Base-by-base conservation (phyloP, 768 basidiomycete species). In the Lanmaoa rubissima region DNA sequence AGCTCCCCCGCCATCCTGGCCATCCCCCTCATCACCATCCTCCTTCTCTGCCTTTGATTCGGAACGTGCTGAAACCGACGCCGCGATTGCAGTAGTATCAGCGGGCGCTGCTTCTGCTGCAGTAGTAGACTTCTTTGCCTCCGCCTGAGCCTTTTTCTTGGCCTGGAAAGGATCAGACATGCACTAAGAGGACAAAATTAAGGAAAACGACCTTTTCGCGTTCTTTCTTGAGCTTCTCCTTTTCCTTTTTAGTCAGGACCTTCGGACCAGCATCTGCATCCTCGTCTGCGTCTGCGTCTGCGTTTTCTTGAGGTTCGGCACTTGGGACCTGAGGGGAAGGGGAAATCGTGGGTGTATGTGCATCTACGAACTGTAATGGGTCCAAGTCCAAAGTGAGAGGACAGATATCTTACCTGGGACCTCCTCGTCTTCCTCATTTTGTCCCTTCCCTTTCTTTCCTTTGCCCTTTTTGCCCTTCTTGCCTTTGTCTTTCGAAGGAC, bases 171-270 rank as follows among this genome's bases (percentile, higher is more conserved):
- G 17, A 48, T 56, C 50, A 60, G 52, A 60, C 14, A 50, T 59
- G 34, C 58, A 52, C 48, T 10, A 38, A 52, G 49, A 58, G 32
- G 49, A n/a, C n/a, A 51, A 41, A 6, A 11, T 52, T n/a, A 39
- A 41, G 40, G 40, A 21, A 55, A 40, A 66, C 47, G 36, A 88
- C 94, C 88, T 97, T 97, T 77, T 97, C 94, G 50, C 86, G 84
- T 74, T 98, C 95, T 76, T 98, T 98, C 83, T 98, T 98, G 58
- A 96, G 77, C 70, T 87, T 87, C 71, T 98, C 95, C 76, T 98
- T 98, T 79, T 98, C 92, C 71, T 96, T 97, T 77, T 98, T 98
- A 17, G 88, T 87, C 36, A 97, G 73, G 34, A 96, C 69, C 73
- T 88, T 86, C 4, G 77, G 76, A 14, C 83, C 90, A 48, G 73